Evolutionary conservation across 352 stramenopile species (phyloP).

Genomic region (Phytophthora capsici): DNA sequence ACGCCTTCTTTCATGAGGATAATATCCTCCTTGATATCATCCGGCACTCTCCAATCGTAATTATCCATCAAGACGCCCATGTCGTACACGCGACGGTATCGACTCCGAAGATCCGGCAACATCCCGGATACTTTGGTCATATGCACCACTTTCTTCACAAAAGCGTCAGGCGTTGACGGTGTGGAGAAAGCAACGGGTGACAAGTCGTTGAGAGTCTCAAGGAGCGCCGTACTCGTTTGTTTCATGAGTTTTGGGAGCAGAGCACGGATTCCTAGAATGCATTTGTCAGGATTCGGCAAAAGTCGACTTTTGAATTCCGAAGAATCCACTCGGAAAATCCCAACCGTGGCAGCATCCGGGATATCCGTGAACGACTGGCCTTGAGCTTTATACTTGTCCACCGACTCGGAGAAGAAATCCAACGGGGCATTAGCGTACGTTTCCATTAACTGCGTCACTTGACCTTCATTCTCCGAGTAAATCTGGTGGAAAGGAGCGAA

Average conservation of each 20-base stretch:
- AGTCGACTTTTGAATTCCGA: conserved; percentile 86
- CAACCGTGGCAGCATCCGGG: conserved; percentile 81
- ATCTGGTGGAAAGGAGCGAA: conserved; percentile 91
- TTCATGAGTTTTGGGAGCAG: conserved; percentile 94
- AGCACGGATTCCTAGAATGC: conserved; percentile 80
- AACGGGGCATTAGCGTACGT: conserved; percentile 77
- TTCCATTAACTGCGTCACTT: conserved; percentile 66
- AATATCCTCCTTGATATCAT: conserved; percentile 93
- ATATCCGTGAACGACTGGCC: conserved; percentile 85
- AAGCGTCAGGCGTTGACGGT: conserved; percentile 71
- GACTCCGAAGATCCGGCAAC: conserved; percentile 70
- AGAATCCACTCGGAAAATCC: conserved; percentile 94
- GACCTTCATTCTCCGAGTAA: conserved; percentile 85
- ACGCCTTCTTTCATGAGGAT: conserved; percentile 95
- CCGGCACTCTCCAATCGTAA: conserved; percentile 90
- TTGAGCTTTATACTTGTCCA: conserved; percentile 86
- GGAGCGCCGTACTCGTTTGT: conserved; percentile 67
- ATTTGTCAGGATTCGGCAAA: conserved; percentile 89
- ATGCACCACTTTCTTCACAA: conserved; percentile 90
- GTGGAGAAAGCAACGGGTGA: conserved; percentile 85
- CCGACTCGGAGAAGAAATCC: conserved; percentile 81
- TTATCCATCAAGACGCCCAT: conserved; percentile 93
- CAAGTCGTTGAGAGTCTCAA: conserved; percentile 86
- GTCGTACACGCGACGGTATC: conserved; percentile 83
- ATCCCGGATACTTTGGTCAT: conserved; percentile 76